A percentile compares a stretch with the other conserved stretches of the same genome.
These are phyloP conservation scores for Cryptomeria japonica DNA, from an alignment of 75 land plant genomes.

Conservation along the genomic window DNA sequence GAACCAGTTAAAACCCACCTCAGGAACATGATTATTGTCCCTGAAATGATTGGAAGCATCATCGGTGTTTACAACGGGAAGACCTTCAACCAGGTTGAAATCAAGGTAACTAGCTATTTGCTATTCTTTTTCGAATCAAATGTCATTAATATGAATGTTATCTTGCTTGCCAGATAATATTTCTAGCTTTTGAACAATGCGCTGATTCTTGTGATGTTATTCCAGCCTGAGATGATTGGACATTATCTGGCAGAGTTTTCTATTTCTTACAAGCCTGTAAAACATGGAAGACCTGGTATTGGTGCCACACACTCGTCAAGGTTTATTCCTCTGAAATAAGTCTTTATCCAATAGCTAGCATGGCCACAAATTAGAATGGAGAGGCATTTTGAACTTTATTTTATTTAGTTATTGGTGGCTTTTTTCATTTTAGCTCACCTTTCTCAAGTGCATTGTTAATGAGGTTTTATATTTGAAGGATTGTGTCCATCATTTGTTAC, in stretches of 20 bases:
- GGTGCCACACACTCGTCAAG: conserved; percentile 98
- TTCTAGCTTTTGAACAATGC: too few relatives aligned
- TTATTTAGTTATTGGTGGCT: background rate
- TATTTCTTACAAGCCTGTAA: conserved; percentile 96
- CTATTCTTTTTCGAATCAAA: background rate
- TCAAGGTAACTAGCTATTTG: conserved; percentile 55
- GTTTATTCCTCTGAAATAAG: conserved; percentile 95
- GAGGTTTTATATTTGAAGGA: background rate
- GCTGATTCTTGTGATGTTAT: background rate
- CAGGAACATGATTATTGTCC: conserved; percentile 94
- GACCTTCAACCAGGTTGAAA: conserved; percentile 97
- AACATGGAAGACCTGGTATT: conserved; percentile 98
- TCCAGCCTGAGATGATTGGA: conserved; percentile 88
- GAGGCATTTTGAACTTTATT: background rate
- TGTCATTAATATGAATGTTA: background rate
- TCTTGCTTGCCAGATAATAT: too few relatives aligned
- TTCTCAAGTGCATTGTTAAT: background rate
- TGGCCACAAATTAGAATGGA: background rate
- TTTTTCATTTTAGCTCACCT: background rate
- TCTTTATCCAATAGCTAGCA: background rate
- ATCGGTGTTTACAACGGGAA: conserved; percentile 98
- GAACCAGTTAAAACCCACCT: conserved; percentile 92
- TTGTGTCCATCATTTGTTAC: background rate
- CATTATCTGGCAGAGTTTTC: conserved; percentile 97
- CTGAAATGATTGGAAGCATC: conserved; percentile 98